Base-by-base conservation (phyloP, 805 yeast genomes). In the Metschnikowia shivogae region DNA sequence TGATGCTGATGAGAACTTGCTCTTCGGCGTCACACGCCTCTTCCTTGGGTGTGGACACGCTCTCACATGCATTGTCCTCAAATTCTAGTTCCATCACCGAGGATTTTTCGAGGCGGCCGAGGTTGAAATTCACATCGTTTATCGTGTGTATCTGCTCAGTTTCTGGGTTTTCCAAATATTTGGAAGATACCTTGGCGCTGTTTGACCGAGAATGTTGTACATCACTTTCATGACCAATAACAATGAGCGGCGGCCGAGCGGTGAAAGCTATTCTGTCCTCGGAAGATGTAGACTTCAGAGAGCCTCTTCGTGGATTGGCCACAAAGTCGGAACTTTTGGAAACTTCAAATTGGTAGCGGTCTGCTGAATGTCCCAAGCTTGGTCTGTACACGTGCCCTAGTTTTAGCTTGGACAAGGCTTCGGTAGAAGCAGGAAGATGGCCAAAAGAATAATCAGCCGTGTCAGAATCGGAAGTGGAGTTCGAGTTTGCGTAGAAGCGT, bases 401-500 rank as follows among this genome's bases (percentile, higher is more conserved):
- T 24, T 39, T 39, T 14, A 39, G 17, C 36, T 39, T 39, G 11
- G 36, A 24, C 30, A 39, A 31, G n/a, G 13, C 27, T 20, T 39
- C 42, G 22, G 26, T 30, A 3, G 35, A 39, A 11, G 35, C 22
- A 9, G 35, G 30, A 12, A 22, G 20, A 22, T 32, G 27, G 35
- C 35, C 42, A 39, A 30, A 31, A 14, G 42, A 39, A 24, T 30
- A 24, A 24, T 39, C 42, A 13, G 27, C 14, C 8, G 31, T 31
- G n/a, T 39, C 43, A 2, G 43, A 39, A 17, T 39, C 43, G n/a
- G 43, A 39, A 27, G 22, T 39, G 27, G 43, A 39, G 14, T 32
- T 32, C 6, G 43, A 38, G 32, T 3, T 36, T 10, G 49, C 53
- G 29, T 52, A 52, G 8, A 52, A 27, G 10, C 47, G 32, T 12